These are phyloP conservation scores for Amphibolis antarctica DNA, from an alignment of 106 monocot genomes.

Conservation along the genomic window DNA sequence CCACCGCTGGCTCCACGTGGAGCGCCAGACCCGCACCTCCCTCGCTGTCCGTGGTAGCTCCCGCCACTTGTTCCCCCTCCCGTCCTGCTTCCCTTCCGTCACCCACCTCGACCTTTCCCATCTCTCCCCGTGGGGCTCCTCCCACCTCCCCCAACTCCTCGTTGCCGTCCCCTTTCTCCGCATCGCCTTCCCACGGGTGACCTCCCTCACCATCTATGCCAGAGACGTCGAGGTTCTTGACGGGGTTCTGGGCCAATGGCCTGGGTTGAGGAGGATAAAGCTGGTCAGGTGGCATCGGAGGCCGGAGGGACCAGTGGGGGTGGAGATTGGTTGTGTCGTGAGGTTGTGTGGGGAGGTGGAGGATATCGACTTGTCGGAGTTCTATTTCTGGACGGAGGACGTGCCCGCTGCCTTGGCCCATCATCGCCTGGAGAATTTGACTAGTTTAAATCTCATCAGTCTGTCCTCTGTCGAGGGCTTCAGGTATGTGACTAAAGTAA, in stretches of 20 bases:
- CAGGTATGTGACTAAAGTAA: no score
- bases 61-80: constrained; percentile 47
- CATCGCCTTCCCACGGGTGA: constrained; percentile 45
- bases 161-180: constrained; percentile 12
- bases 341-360: no score
- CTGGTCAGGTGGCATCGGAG: constrained; percentile 92
- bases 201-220: constrained; percentile 50
- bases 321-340: constrained; percentile 26
- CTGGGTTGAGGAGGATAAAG: constrained; percentile 26
- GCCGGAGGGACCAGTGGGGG: constrained; percentile 25
- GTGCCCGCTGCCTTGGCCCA: constrained; percentile 36
- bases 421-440: constrained; percentile 22
- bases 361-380: constrained; percentile 45
- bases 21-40: constrained; percentile 56
- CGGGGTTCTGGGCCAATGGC: constrained; percentile 33
- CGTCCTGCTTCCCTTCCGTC: constrained; percentile 57
- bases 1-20: constrained; percentile 37
- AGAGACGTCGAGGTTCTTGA: constrained; percentile 33
- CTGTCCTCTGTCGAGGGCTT: constrained; percentile 49
- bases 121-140: constrained; percentile 82
- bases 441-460: constrained; percentile 43
- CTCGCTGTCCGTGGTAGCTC: constrained; percentile 76
- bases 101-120: constrained; percentile 66
- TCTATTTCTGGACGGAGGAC: constrained; percentile 98
- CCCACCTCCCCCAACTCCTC: constrained; percentile 7